These are phyloP conservation scores for Ophiostoma triangulosporum DNA, from an alignment of 2,329 filamentous ascomycete species.

Conservation along the genomic window DNA sequence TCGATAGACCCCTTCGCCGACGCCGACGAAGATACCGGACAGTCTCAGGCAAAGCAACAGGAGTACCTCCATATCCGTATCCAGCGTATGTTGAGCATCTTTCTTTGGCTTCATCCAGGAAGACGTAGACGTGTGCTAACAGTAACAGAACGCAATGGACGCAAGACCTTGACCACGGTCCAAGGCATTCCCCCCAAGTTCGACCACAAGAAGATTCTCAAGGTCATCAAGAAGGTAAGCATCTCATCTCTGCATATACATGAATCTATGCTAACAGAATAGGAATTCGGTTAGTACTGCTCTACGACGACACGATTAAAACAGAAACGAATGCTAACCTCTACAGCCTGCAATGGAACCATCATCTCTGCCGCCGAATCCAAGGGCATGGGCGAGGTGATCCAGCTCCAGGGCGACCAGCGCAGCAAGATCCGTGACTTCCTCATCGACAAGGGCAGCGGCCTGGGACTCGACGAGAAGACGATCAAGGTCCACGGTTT, in stretches of 20 bases:
- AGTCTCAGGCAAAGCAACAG: conserved; percentile 61
- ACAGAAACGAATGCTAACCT: neutral
- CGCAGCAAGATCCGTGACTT: conserved; percentile 61
- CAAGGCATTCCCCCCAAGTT: conserved; percentile 98
- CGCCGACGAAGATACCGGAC: conserved; percentile 98
- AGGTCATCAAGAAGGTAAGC: conserved; percentile 86
- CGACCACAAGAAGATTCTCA: conserved; percentile 98
- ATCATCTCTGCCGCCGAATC: conserved; percentile 16
- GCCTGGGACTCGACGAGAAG: conserved; percentile 86
- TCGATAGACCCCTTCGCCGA: conserved; percentile 96
- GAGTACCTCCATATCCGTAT: conserved; percentile 99
- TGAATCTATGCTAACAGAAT: neutral
- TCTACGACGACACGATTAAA: neutral
- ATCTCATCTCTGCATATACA: neutral
- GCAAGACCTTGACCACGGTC: conserved; percentile 99
- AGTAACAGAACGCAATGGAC: conserved; percentile 90
- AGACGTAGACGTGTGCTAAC: neutral
- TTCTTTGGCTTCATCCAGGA: neutral
- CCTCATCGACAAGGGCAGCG: conserved; percentile 89
- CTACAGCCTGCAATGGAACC: conserved; percentile 16
- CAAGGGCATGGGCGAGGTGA: conserved; percentile 17
- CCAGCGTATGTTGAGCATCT: conserved; percentile 52
- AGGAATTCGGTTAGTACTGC: conserved; percentile 4
- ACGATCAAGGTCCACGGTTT: conserved; percentile 85
- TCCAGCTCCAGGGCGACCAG: conserved; percentile 98